A percentile compares a stretch with the other conserved stretches of the same genome.
These are phyloP conservation scores for Limnanthes douglasii DNA, from an alignment of 345 rosid species.

Conservation along the genomic window DNA sequence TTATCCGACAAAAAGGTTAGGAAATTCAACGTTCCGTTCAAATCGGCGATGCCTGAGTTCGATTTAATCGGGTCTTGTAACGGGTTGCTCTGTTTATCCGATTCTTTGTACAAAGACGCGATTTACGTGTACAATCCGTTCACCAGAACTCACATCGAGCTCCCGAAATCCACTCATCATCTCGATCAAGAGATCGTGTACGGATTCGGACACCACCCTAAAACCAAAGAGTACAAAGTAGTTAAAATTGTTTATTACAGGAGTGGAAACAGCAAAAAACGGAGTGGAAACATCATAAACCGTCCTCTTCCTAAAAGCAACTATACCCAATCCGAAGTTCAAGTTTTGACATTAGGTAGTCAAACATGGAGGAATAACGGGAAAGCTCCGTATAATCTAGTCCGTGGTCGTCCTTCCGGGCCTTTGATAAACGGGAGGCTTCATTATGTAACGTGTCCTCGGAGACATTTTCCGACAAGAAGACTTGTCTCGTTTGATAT, in stretches of 20 bases:
- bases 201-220: slow-evolving; percentile 46
- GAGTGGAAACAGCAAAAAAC: neutral
- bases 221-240: slow-evolving; percentile 38
- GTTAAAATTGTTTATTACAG: slow-evolving; percentile 42
- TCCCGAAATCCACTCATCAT: slow-evolving; percentile 22
- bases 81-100: slow-evolving; percentile 40
- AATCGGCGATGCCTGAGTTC: slow-evolving; percentile 27
- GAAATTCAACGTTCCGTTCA: slow-evolving; percentile 22
- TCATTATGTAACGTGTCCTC: slow-evolving; percentile 62
- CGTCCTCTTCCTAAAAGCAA: slow-evolving; percentile 20
- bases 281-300: neutral
- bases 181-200: slow-evolving; percentile 33
- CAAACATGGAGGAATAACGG: slow-evolving; percentile 59
- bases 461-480: slow-evolving; percentile 42
- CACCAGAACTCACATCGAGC: slow-evolving; percentile 21
- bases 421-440: slow-evolving; percentile 63
- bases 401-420: slow-evolving; percentile 40
- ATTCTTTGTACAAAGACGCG: slow-evolving; percentile 25
- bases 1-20: slow-evolving; percentile 22
- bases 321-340: slow-evolving; percentile 37
- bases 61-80: slow-evolving; percentile 43
- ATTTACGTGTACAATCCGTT: slow-evolving; percentile 45
- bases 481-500: slow-evolving; percentile 64
- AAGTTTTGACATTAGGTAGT: slow-evolving; percentile 30
- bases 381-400: slow-evolving; percentile 37